Evolutionary conservation across 23 red algal genomes (phyloP), one percentile per base, ranked within the genome.

Genomic region (Agarophyton chilense): DNA sequence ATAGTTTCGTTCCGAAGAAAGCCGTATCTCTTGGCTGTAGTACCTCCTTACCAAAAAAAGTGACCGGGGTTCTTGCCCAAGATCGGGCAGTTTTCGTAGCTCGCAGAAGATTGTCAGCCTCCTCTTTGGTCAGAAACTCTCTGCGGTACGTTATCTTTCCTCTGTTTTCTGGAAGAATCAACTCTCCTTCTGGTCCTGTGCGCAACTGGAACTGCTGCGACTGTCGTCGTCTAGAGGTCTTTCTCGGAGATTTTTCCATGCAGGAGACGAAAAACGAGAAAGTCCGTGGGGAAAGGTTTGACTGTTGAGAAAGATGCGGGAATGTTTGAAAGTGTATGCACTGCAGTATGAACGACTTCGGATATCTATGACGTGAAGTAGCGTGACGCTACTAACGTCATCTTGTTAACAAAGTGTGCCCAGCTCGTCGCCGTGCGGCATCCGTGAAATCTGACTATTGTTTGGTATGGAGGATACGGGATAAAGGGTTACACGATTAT

Each of bases 1-100:
- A 91, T 8, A 82, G 76, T 33, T 81, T 82, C 33, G 88, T 91
- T 14, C 88, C 88, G 40, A 91, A 91, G 77, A 91, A 91, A 0
- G 88, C 88, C 7, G 88, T 91, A 73, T 91, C 76, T 67, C 88
- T 51, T 18, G 88, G 88, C 52, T 91, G 88, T 12, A 91, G 77
- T 61, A 91, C 88, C n/a, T 54, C 29, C 35, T 82, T 64, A 4
- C 88, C 88, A 73, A 82, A 82, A 34, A 91, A 78, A 0, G 88
- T 82, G 61, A 91, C 77, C 11, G 88, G 88, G 31, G 77, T 82
- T 26, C 88, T 36, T 33, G 55, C 88, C 88, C 88, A 91, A 7
- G 88, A 91, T 28, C 61, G 55, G 12, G 76, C 77, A 34, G 74
- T 42, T 19, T 18, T 25, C 24, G 88, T 91, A 13, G 77, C 57